Base-by-base conservation (phyloP, 23 red algal species). In the Chondrus crispus region DNA sequence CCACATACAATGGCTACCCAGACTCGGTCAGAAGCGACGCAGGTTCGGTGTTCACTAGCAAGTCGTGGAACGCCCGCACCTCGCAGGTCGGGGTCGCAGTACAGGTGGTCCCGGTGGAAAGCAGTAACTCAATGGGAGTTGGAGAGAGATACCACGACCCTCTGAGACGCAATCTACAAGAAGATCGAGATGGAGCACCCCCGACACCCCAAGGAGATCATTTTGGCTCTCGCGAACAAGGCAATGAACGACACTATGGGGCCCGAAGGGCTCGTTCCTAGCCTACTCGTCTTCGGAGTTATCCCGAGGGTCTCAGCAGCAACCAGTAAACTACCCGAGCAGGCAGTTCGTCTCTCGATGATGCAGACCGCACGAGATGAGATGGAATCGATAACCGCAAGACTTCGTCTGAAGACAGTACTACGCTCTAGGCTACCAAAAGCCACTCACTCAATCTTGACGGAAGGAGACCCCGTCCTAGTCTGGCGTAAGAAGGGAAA, bases 171-270 rank as follows among this genome's bases (percentile, higher is more conserved):
- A 88, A 42, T 12, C 74, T 70, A 41, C 62, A 68, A 2, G 2
- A 26, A 35, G 30, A 48, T 74, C 12, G 6, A 38, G 2, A 42
- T 26, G 42, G 84, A 74, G 8, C 12, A 74, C 45, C 41, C 58
- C 19, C 24, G 58, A 30, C 58, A 64, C 6, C 7, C 9, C 57
- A 33, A 33, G 26, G 82, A 74, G 40, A 18, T 87, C 5, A 24
- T 51, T 26, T 45, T 74, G 8, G 36, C 60, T 4, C 26, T 68
- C 9, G 82, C 82, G 28, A 30, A 42, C 40, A 72, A 68, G 40
- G 54, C 55, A 51, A 87, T 87, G 7, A 87, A 87, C 58, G 58
- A 87, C 38, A 87, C 57, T 4, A 33, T 45, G 82, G 82, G 82
- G n/a, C 82, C 63, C 12, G 40, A 72, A 43, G 82, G 82, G 28